Evolutionary conservation across 108 stramenopile species (phyloP), one percentile per base, ranked within the genome.

Genomic region (Fistulifera pelliculosa): DNA sequence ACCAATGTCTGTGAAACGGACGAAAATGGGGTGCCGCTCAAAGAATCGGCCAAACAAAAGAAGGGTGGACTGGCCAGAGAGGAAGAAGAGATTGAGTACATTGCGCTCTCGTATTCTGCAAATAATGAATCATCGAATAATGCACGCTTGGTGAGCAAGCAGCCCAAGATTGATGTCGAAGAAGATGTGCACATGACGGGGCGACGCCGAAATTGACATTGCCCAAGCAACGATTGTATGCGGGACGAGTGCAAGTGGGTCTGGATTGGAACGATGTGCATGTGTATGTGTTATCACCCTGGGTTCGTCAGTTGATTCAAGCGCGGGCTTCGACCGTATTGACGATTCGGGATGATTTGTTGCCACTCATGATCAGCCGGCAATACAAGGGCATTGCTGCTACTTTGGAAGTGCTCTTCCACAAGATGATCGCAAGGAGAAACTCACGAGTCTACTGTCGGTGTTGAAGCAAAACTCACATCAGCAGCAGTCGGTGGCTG

Each of bases 21-120:
- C 56, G 84, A 83, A 43, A 64, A 85, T 27, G 90, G 86, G 16
- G 47, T 79, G 27, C 86, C 90, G 13, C 40, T 92, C 38, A 87
- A 83, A 53, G 86, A 87, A 55, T 79, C 76, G 12, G 70, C 83
- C 53, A 92, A 87, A 75, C 73, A 76, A 15, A 85, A 85, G 57
- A 75, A 80, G 65, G 84, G 84, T 11, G 52, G 67, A 2, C 56
- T 81, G 14, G 66, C 83, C 23, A 67, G 86, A 45, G 83, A 85
- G 13, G 80, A 83, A 51, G 84, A 92, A 60, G 90, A 87, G 48
- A 83, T 85, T 55, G 90, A 92, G 54, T 87, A 85, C 54, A 77
- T 87, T 56, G 85, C 74, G 8, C 53, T 87, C 12, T 79, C 85
- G 2, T 70, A 41, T 47, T 19, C 31, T 26, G 1, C 19, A 40